phyloP scores from a whole-genome alignment of 768 basidiomycete genomes.

The Rhodotorula kratochvilovae region DNA sequence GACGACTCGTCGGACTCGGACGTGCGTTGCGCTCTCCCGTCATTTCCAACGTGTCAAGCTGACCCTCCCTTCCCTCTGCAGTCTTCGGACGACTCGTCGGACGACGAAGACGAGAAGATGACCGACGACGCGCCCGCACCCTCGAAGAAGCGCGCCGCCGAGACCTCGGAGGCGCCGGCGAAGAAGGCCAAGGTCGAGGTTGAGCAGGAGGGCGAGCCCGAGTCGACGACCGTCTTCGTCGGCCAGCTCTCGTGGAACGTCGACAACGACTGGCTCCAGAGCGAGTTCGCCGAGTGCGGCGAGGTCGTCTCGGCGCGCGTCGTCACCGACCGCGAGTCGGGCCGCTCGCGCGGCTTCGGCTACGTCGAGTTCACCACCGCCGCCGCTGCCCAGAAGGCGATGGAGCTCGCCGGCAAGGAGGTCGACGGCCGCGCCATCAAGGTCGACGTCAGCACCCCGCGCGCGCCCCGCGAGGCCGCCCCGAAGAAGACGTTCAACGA shows the following conservation, averaged over 20 bases:
- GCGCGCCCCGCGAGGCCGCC: constrained; percentile 40
- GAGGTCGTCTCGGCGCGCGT: constrained; percentile 87
- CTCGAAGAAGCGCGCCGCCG: constrained; percentile 40
- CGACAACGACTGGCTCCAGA: constrained; percentile 87
- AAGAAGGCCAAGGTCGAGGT: constrained; percentile 80
- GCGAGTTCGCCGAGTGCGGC: constrained; percentile 83
- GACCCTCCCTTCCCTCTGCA: constrained; percentile 1
- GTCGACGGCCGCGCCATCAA: constrained; percentile 87
- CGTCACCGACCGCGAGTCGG: constrained; percentile 54
- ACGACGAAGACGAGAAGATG: constrained; percentile 23
- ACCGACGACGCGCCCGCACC: constrained; percentile 26
- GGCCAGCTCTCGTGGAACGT: constrained; percentile 93
- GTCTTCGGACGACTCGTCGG: constrained; percentile 19
- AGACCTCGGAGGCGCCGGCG: constrained; percentile 51
- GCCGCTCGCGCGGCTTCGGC: constrained; percentile 49
- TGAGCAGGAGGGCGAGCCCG: constrained; percentile 47
- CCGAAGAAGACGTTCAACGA: constrained; percentile 80
- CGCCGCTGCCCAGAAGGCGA: constrained; percentile 60
- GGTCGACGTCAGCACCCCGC: constrained; percentile 70
- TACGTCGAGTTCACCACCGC: constrained; percentile 50
- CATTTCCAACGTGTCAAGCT: neutral
- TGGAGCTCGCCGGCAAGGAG: constrained; percentile 74
- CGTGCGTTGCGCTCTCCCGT: neutral
- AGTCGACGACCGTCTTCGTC: constrained; percentile 73
- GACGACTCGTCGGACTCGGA: constrained; percentile 38